These are phyloP conservation scores for Colletotrichum costaricense DNA, from an alignment of 2,329 filamentous ascomycete species.

Conservation along the genomic window DNA sequence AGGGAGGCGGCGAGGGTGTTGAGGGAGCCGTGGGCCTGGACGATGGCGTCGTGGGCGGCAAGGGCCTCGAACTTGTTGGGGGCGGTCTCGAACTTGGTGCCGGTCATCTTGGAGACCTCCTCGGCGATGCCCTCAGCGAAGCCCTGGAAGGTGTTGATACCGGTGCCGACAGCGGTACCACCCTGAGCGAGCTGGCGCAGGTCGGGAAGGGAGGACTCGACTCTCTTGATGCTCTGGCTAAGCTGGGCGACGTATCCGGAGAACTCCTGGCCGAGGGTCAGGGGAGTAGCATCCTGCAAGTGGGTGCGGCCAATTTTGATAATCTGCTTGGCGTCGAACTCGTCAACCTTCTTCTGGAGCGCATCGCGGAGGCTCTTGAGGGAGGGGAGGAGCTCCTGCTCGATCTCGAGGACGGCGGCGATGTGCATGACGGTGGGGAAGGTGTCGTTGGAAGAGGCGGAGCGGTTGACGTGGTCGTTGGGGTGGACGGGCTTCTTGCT, in stretches of 20 bases:
- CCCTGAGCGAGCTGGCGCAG: constrained; percentile 91
- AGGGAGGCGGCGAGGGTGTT: constrained; percentile 93
- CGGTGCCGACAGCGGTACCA: constrained; percentile 95
- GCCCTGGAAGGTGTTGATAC: constrained; percentile 96
- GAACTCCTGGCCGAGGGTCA: constrained; percentile 97
- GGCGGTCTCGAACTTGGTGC: constrained; percentile 92
- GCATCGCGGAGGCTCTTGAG: constrained; percentile 85
- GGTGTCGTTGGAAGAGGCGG: constrained; percentile 97
- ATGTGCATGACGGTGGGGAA: constrained; percentile 99
- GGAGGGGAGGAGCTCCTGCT: constrained; percentile 85
- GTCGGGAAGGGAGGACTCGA: constrained; percentile 85
- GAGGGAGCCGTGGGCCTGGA: constrained; percentile 91
- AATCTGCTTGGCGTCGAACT: constrained; percentile 86
- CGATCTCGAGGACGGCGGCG: constrained; percentile 92
- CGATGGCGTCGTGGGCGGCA: constrained; percentile 94
- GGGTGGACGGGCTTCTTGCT: constrained; percentile 99
- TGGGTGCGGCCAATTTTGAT: constrained; percentile 99
- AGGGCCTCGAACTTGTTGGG: constrained; percentile 99
- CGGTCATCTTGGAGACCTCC: constrained; percentile 93
- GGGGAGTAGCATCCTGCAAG: constrained; percentile 94
- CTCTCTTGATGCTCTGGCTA: constrained; percentile 87
- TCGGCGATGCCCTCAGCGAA: constrained; percentile 94
- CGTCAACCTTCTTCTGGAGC: constrained; percentile 87
- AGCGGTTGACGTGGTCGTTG: constrained; percentile 99
- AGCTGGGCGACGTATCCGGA: constrained; percentile 97